Conservation (phyloP, 306 rosid genomes). For the Prunus davidiana region DNA sequence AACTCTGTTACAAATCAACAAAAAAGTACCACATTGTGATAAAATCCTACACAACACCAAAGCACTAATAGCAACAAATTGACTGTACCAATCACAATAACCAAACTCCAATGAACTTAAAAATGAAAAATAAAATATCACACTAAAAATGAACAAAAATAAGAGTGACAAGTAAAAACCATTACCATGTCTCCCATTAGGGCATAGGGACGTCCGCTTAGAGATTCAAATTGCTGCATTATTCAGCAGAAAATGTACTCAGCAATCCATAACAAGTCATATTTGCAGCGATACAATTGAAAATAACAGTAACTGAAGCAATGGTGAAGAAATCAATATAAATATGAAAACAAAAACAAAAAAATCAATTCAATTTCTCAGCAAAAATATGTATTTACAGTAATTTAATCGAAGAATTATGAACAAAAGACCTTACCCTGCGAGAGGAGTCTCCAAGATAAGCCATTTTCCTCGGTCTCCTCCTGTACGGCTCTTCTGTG, state of each 20-base stretch:
- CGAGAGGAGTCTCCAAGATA: slow-evolving; percentile 36
- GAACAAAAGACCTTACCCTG: slow-evolving; percentile 30
- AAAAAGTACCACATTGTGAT: not conserved
- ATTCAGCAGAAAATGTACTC: slow-evolving; percentile 5
- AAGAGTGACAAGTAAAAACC: not conserved
- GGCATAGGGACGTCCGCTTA: slow-evolving; percentile 35
- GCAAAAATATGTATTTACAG: not conserved
- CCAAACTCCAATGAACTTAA: not conserved
- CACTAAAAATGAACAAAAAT: too few species aligned
- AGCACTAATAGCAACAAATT: not conserved
- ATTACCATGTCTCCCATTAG: slow-evolving; percentile 60
- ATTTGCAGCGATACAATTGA: not conserved
- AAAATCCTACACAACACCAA: not conserved
- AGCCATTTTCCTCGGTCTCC: slow-evolving; percentile 30
- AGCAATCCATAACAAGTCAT: slow-evolving; percentile 7
- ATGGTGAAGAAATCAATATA: not conserved
- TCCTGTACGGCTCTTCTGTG: slow-evolving; percentile 37
- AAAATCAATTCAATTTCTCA: not conserved
- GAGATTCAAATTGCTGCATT: slow-evolving; percentile 54
- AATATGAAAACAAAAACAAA: not conserved
- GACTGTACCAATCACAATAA: not conserved
- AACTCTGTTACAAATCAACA: slow-evolving; percentile 44
- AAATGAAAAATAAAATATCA: not conserved
- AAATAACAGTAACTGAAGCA: not conserved
- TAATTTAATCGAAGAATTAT: not conserved